Evolutionary conservation across 1,139 yeast species (phyloP).

Genomic region (Hanseniaspora sp.): DNA sequence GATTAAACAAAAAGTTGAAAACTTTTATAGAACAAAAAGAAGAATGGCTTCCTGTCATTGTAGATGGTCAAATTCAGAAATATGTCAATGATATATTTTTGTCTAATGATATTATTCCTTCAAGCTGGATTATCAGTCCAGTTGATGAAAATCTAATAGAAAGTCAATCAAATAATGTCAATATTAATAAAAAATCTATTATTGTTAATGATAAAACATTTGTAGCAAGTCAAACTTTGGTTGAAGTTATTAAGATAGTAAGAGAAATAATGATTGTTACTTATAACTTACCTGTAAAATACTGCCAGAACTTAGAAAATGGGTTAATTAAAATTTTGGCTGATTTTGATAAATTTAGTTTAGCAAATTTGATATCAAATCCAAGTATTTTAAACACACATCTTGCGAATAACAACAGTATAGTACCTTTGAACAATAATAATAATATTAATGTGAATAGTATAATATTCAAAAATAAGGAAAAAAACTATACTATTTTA

Average conservation of each 20-base stretch:
- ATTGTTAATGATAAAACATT: conserved; percentile 35
- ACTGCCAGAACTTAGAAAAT: conserved; percentile 27
- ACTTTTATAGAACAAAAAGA: conserved; percentile 48
- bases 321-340: conserved; percentile 25
- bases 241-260: conserved; percentile 26
- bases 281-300: conserved; percentile 26
- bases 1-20: conserved; percentile 17
- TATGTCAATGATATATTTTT: conserved; percentile 46
- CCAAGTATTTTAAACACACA: conserved; percentile 19
- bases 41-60: conserved; percentile 63
- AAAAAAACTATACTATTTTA: conserved; percentile 33
- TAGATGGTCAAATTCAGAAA: conserved; percentile 41
- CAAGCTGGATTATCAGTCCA: conserved; percentile 31
- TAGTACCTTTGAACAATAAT: conserved; percentile 4
- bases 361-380: conserved; percentile 26
- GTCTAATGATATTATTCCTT: conserved; percentile 41
- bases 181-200: conserved; percentile 33
- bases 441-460: conserved; percentile 8
- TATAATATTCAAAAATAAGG: conserved; percentile 18
- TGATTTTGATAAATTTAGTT: conserved; percentile 27
- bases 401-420: background rate
- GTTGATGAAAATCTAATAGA: conserved; percentile 17
- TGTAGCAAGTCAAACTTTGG: conserved; percentile 33
- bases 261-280: conserved; percentile 29
- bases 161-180: background rate